Evolutionary conservation across 345 rosid genomes (phyloP).

Genomic region (Eucalyptus lansdowneana): DNA sequence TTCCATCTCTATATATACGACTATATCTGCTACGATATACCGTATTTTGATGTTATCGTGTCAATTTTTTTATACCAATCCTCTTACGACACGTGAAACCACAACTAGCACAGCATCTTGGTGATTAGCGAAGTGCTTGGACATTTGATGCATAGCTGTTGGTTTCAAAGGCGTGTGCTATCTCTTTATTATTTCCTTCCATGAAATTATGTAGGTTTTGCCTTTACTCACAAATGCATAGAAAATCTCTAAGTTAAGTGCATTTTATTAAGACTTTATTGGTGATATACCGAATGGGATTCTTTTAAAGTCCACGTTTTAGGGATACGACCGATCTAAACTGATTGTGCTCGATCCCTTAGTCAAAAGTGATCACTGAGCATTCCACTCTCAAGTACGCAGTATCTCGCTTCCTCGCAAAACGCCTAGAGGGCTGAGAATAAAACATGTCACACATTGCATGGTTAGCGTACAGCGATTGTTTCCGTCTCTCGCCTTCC

Average conservation of each 20-base stretch:
- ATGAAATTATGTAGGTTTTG: not conserved
- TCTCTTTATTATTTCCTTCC: not conserved
- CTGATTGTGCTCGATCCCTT: not conserved
- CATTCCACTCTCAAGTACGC: not conserved
- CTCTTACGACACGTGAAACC: not conserved
- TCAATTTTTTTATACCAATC: not conserved
- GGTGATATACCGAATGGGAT: not conserved
- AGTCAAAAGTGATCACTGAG: not conserved
- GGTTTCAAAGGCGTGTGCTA: not conserved
- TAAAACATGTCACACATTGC: not conserved
- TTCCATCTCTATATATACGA: not conserved
- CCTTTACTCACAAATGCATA: not conserved
- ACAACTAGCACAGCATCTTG: not conserved
- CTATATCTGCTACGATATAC: not conserved
- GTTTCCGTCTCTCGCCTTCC: not conserved
- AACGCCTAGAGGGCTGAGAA: not conserved
- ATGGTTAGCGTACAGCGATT: not conserved
- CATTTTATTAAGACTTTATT: not conserved
- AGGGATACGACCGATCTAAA: not conserved
- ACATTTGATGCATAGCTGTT: not conserved
- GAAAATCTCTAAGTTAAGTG: not conserved
- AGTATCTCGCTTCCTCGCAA: not conserved
- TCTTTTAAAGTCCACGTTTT: not conserved
- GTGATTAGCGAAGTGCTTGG: not conserved
- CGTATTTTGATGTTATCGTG: not conserved